Percentiles rank a stretch among this genome's conserved stretches.
Conservation (phyloP, 2,329 filamentous ascomycete genomes). For the Fusarium buharicum region DNA sequence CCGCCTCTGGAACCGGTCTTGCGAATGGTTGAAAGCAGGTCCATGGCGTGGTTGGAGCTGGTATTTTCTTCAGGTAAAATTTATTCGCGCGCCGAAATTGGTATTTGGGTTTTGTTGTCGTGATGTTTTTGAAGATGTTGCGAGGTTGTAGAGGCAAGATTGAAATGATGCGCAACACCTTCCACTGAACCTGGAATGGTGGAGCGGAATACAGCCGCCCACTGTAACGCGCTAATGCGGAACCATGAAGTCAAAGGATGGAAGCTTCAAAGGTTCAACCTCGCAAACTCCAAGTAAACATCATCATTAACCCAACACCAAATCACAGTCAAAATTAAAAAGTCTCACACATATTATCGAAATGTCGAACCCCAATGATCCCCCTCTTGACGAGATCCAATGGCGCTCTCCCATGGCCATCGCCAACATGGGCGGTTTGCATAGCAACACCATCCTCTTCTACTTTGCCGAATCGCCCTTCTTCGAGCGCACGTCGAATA, state of each 20-base stretch:
- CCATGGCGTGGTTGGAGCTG: slow-evolving; percentile 67
- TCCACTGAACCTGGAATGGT: slow-evolving; percentile 18
- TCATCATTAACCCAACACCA: not conserved
- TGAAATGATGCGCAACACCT: slow-evolving; percentile 18
- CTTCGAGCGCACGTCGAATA: slow-evolving; percentile 75
- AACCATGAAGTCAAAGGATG: slow-evolving; percentile 27
- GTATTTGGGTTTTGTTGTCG: not conserved
- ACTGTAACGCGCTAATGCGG: slow-evolving; percentile 23
- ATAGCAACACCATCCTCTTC: slow-evolving; percentile 72
- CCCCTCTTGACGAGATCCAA: slow-evolving; percentile 73
- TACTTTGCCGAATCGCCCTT: slow-evolving; percentile 76
- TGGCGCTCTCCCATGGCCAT: slow-evolving; percentile 66
- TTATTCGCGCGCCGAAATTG: not conserved
- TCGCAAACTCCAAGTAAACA: slow-evolving; percentile 17
- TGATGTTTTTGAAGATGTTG: not conserved
- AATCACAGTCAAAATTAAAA: not conserved
- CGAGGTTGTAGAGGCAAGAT: slow-evolving; percentile 9
- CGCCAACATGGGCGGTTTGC: slow-evolving; percentile 66
- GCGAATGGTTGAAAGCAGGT: slow-evolving; percentile 90
- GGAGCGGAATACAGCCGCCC: slow-evolving; percentile 31
- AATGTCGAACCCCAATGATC: slow-evolving; percentile 60
- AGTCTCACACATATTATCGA: not conserved
- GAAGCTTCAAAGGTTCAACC: slow-evolving; percentile 18
- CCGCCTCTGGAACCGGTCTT: slow-evolving; percentile 93
- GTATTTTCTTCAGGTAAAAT: not conserved